These are phyloP conservation scores for Crithidia sp. DNA, from an alignment of 208 protist species.

Conservation along the genomic window DNA sequence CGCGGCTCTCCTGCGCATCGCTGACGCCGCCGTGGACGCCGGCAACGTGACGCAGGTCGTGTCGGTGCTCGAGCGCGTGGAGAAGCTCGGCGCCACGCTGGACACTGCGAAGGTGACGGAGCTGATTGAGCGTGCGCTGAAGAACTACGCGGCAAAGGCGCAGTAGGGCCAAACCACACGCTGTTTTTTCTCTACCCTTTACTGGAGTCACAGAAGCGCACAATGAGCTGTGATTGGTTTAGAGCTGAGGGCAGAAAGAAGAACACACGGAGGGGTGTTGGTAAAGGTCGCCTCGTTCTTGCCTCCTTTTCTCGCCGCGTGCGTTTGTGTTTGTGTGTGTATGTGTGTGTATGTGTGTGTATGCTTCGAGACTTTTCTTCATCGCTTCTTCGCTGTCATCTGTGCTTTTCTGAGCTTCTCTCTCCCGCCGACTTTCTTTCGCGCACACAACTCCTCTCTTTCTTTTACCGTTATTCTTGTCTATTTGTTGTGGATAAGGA, in stretches of 20 bases:
- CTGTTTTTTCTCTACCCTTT: background rate
- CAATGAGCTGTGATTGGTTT: no score
- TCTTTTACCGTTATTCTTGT: no score
- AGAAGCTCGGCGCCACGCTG: slow-evolving; percentile 53
- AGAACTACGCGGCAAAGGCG: slow-evolving; percentile 55
- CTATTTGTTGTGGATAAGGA: no score
- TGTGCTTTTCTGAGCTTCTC: no score
- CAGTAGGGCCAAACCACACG: slow-evolving; percentile 9
- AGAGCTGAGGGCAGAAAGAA: slow-evolving; percentile 11
- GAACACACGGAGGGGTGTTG: background rate
- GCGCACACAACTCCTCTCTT: no score
- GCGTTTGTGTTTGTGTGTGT: background rate
- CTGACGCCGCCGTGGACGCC: slow-evolving; percentile 64
- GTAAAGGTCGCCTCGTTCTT: background rate
- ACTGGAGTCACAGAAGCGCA: no score
- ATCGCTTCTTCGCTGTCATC: background rate
- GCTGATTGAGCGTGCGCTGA: slow-evolving; percentile 68
- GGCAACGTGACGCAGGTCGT: slow-evolving; percentile 74
- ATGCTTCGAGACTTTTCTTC: background rate
- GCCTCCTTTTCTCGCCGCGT: background rate
- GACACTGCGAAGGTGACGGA: slow-evolving; percentile 54
- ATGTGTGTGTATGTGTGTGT: background rate
- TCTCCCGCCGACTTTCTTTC: no score
- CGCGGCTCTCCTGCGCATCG: slow-evolving; percentile 51
- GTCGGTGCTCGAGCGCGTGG: slow-evolving; percentile 53